These are phyloP conservation scores for Phytopythium kandeliae DNA, from an alignment of 352 stramenopile genomes.

Conservation along the genomic window DNA sequence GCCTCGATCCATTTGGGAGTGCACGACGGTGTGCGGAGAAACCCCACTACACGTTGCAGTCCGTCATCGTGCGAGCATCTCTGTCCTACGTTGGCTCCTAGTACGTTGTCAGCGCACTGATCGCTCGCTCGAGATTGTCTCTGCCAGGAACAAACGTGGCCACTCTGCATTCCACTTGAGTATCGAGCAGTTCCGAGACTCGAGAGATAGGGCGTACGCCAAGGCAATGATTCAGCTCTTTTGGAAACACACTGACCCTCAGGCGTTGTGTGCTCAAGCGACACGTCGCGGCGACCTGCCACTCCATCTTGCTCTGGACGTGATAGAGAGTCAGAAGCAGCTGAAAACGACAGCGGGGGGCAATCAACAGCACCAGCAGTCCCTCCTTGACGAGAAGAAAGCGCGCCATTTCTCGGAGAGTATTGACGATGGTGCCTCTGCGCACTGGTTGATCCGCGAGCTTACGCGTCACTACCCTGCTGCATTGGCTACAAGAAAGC, in stretches of 20 bases:
- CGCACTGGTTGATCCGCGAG: conserved; percentile 17
- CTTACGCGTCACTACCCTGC: conserved; percentile 15
- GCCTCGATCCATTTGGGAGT: conserved; percentile 11
- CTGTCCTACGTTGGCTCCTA: conserved; percentile 35
- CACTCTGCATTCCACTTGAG: conserved; percentile 38
- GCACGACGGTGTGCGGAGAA: conserved; percentile 22
- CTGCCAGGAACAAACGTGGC: conserved; percentile 27
- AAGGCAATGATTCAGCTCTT: conserved; percentile 36
- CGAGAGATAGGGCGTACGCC: conserved; percentile 11
- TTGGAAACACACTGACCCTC: conserved; percentile 22
- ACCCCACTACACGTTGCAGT: conserved; percentile 35
- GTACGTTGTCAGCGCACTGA: conserved; percentile 1
- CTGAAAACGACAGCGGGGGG: not conserved
- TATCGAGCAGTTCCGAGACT: conserved; percentile 24
- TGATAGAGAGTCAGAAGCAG: conserved; percentile 22
- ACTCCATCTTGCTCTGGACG: conserved; percentile 45
- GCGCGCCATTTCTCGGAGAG: too few species aligned
- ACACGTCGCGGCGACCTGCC: conserved; percentile 42
- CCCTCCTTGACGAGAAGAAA: too few species aligned
- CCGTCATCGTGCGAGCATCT: conserved; percentile 24
- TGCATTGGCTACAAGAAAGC: conserved; percentile 14
- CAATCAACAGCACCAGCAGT: too few species aligned
- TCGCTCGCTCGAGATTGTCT: conserved; percentile 1
- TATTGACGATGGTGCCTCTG: not conserved
- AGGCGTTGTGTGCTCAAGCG: conserved; percentile 19